Evolutionary conservation across 768 basidiomycete species (phyloP), one percentile per base, ranked within the genome.

Genomic region (Saitozyma podzolica): DNA sequence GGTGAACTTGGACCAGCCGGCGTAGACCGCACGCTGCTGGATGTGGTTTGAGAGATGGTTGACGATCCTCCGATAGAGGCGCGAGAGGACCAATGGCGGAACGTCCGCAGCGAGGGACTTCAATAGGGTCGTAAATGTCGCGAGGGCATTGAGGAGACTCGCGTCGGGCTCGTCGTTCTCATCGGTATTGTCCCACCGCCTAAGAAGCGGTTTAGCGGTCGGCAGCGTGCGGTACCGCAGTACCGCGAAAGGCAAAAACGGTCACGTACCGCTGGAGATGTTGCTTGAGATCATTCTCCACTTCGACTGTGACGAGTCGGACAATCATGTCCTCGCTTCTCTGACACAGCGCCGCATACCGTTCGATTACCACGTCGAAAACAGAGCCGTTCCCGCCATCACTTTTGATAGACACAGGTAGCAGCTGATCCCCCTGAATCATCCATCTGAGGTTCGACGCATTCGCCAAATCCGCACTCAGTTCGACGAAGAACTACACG

Each of bases 311-410:
- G 14, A 93, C 83, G 70, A 91, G 89, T 66, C 89, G 87, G 14
- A 91, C 85, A 42, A 93, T 84, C 86, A 97, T 89, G 56, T 90
- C 89, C 74, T 96, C 91, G 5, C 91, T 86, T n/a, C 92, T 85
- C 9, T 79, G 81, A 1, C 83, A 82, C 29, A 92, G 80, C 10
- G 81, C 82, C 19, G 80, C 80, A 69, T 91, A 97, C 67, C 84
- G 84, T 1, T 81, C 76, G n/a, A 89, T 80, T 56, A 92, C 82
- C 65, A 86, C 85, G 59, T 92, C 88, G 68, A 97, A 96, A 9
- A 96, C 84, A 0, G 90, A 90, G 51, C 49, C 10, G 61, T 55
- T 40, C 16, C 37, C 43, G 17, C 20, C 19, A 7, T 19, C 37
- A 11, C 11, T 47, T 8, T 53, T 52, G 2, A 73, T 29, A 3